Percentiles rank a stretch among this genome's conserved stretches.
phyloP scores from a whole-genome alignment of 176 grass and related monocot genomes.

The Eragrostis curvula region DNA sequence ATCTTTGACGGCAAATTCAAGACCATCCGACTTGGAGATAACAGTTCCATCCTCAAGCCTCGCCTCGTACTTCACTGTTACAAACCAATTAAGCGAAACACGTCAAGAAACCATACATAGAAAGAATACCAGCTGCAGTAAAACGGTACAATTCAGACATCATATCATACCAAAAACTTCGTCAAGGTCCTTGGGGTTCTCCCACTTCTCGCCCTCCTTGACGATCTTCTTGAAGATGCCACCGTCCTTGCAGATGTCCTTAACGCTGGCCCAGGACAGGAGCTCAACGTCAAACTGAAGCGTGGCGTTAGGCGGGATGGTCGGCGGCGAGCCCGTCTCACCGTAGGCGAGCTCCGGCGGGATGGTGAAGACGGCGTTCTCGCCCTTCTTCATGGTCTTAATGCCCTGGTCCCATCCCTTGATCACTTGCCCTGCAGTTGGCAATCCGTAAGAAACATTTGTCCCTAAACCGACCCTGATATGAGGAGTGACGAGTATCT shows the following conservation, averaged over 20 bases:
- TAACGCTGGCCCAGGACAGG: slow-evolving; percentile 84
- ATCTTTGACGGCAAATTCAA: slow-evolving; percentile 85
- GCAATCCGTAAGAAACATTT: not conserved
- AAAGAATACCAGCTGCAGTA: no score
- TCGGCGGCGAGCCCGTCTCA: slow-evolving; percentile 64
- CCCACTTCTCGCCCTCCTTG: slow-evolving; percentile 82
- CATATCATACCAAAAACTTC: slow-evolving; percentile 68
- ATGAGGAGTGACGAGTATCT: not conserved
- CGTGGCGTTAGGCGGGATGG: slow-evolving; percentile 73
- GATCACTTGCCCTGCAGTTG: slow-evolving; percentile 70
- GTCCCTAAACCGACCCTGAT: not conserved
- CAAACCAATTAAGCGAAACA: not conserved
- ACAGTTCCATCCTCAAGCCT: slow-evolving; percentile 74
- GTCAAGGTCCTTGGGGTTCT: slow-evolving; percentile 85
- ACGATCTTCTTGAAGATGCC: slow-evolving; percentile 82
- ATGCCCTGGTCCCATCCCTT: slow-evolving; percentile 96
- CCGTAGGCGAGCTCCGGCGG: slow-evolving; percentile 86
- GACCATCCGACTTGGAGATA: slow-evolving; percentile 71
- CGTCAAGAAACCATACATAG: not conserved
- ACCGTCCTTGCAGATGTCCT: slow-evolving; percentile 95
- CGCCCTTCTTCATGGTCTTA: slow-evolving; percentile 96
- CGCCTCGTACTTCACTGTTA: slow-evolving; percentile 76
- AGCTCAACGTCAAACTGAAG: slow-evolving; percentile 86
- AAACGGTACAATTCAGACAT: not conserved
- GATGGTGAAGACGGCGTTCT: slow-evolving; percentile 84